Conservation (phyloP, 345 rosid species). For the Citrus glauca region DNA sequence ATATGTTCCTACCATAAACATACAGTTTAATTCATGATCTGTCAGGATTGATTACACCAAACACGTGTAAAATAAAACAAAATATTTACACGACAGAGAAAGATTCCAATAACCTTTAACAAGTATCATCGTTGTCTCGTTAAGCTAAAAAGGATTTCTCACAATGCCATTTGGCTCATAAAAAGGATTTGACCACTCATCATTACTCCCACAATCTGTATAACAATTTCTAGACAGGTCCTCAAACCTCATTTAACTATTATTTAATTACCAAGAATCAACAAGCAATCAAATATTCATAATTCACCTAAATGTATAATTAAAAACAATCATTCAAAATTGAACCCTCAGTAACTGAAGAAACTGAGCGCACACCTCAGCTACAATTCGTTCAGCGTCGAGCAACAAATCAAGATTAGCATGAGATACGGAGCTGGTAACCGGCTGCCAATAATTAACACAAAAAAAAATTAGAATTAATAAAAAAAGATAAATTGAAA, state of each 20-base stretch:
- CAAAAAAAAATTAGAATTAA: slow-evolving; percentile 2
- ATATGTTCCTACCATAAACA: not conserved
- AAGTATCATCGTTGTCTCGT: not conserved
- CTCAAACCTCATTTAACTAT: not conserved
- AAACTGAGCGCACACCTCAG: slow-evolving; percentile 43
- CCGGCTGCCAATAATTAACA: slow-evolving; percentile 32
- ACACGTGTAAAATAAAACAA: not conserved
- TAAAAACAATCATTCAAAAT: not conserved
- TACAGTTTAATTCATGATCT: not conserved
- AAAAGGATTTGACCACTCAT: not conserved
- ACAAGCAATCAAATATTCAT: not conserved
- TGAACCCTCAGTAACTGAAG: not conserved
- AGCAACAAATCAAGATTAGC: slow-evolving; percentile 67
- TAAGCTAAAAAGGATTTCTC: not conserved
- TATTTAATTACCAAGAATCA: not conserved
- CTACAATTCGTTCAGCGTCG: slow-evolving; percentile 59
- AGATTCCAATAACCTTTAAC: not conserved
- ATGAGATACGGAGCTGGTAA: slow-evolving; percentile 44
- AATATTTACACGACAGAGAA: not conserved
- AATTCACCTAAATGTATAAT: no score
- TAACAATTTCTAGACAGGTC: not conserved
- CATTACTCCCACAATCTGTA: not conserved
- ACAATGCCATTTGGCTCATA: not conserved
- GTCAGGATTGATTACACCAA: not conserved
- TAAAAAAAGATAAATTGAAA: not conserved